phyloP scores from a whole-genome alignment of 2,329 filamentous ascomycete species.

The Pseudodiploospora longispora region DNA sequence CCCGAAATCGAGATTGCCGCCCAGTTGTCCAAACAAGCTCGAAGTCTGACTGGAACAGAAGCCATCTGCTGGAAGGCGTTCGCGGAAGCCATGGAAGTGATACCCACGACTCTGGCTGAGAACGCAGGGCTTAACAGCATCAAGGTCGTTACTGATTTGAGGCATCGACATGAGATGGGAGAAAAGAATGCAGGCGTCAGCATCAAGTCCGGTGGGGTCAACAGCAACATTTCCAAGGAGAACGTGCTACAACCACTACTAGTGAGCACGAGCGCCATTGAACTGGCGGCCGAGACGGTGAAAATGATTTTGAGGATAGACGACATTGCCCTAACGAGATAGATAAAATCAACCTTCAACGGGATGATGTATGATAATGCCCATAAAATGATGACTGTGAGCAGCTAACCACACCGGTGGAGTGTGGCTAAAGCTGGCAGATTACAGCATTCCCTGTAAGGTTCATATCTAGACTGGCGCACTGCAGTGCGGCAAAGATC shows the following conservation, averaged over 20 bases:
- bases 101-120: slow-evolving; percentile 92
- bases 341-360: slow-evolving; percentile 23
- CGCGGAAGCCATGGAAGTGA: slow-evolving; percentile 92
- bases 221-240: slow-evolving; percentile 93
- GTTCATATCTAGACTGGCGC: too few species aligned
- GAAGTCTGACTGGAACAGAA: slow-evolving; percentile 81
- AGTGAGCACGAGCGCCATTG: slow-evolving; percentile 94
- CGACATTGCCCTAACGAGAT: slow-evolving; percentile 57
- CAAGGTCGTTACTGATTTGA: slow-evolving; percentile 93
- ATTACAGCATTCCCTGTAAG: too few species aligned
- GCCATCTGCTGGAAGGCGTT: slow-evolving; percentile 99
- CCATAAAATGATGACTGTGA: slow-evolving; percentile 10
- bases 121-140: slow-evolving; percentile 97
- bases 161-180: slow-evolving; percentile 88
- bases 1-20: slow-evolving; percentile 95
- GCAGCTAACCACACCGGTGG: too few species aligned
- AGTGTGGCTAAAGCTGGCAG: too few species aligned
- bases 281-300: slow-evolving; percentile 94
- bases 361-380: slow-evolving; percentile 31
- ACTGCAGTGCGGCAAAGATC: too few species aligned
- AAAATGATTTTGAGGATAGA: slow-evolving; percentile 79
- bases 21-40: slow-evolving; percentile 71
- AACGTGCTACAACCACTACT: slow-evolving; percentile 93
- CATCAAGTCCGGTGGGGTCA: slow-evolving; percentile 95
- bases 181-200: slow-evolving; percentile 95